Base-by-base conservation (phyloP, 148 eudicot species). In the Arbutus unedo region DNA sequence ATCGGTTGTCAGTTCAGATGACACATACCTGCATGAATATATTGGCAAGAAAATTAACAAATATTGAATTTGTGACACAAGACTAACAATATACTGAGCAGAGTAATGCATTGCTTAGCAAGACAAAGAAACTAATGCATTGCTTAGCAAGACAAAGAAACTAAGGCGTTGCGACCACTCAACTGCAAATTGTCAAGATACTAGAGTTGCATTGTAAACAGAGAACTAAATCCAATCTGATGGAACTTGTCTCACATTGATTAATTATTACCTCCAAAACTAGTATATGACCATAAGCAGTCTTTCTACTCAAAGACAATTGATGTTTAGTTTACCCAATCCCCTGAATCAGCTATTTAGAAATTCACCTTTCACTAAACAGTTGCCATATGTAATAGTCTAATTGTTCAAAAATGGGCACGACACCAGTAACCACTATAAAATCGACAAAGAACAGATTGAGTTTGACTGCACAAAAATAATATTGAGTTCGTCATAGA, bases 1-100 rank as follows among this genome's bases (percentile, higher is more conserved):
- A 89, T 93, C 97, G 31, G 93, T 83, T 56, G 89, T 91, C 90
- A 93, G 87, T 76, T 93, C 97, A 76, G 94, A 93, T 43, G 88
- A 85, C 59, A 91, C 91, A 53, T 91, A 88, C 89, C 96, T 93
- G 93, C 89, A 76, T 80, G 81, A 86, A 79, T 38, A 78, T 6
- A 81, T 6, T 15, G 23, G 75, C 18, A 31, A 79, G 77, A 71
- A 74, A n/a, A 41, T 81, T 31, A 23, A 41, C 5, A 44, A 9
- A 47, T 55, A 78, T 62, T 66, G 6, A 43, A 68, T n/a, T 55
- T 13, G 18, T 66, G 60, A 67, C 8, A 18, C 4, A 18, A 8
- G 3, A 70, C 14, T 66, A 31, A 16, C 47, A 23, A 59, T 13
- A 3, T 10, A 25, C 19, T 38, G 25, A 8, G 68, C 38, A 80